A percentile compares a stretch with the other conserved stretches of the same genome.
phyloP scores from a whole-genome alignment of 2,329 filamentous ascomycete species.

The Colletotrichum eleusines region DNA sequence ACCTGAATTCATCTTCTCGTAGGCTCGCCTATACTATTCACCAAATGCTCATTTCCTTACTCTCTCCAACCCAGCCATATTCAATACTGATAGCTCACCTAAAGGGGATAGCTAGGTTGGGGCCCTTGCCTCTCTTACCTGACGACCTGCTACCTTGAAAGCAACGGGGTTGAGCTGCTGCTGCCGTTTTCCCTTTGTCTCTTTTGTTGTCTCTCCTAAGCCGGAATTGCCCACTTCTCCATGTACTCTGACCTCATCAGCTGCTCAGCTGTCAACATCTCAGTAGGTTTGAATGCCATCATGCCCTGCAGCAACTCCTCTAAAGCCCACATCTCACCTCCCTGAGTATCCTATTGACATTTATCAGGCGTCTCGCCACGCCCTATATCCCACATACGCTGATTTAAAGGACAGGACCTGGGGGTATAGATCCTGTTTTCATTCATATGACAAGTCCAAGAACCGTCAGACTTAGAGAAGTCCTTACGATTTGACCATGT shows the following conservation, averaged over 20 bases:
- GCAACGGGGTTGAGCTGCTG: not conserved
- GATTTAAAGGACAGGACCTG: conserved; percentile 38
- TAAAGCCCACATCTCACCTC: conserved; percentile 37
- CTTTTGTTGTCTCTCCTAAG: conserved; percentile 30
- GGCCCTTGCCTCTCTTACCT: not conserved
- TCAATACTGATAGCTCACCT: no score
- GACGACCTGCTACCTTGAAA: not conserved
- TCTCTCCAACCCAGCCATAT: not conserved
- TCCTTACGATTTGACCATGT: conserved; percentile 42
- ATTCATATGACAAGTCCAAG: conserved; percentile 18
- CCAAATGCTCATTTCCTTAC: not conserved
- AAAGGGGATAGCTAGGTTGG: no score
- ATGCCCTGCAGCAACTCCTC: conserved; percentile 27
- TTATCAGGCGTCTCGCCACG: conserved; percentile 35
- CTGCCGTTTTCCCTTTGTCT: conserved; percentile 14
- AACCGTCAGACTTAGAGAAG: conserved; percentile 40
- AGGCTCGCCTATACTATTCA: no score
- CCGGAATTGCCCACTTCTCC: conserved; percentile 31
- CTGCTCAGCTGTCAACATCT: conserved; percentile 27
- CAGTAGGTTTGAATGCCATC: conserved; percentile 1
- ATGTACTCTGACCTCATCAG: conserved; percentile 40
- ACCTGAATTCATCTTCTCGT: no score
- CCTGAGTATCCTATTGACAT: conserved; percentile 37
- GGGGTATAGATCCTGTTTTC: conserved; percentile 32
- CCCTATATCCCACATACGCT: conserved; percentile 40